Base-by-base conservation (phyloP, 306 rosid genomes). In the Castanospermum australe region DNA sequence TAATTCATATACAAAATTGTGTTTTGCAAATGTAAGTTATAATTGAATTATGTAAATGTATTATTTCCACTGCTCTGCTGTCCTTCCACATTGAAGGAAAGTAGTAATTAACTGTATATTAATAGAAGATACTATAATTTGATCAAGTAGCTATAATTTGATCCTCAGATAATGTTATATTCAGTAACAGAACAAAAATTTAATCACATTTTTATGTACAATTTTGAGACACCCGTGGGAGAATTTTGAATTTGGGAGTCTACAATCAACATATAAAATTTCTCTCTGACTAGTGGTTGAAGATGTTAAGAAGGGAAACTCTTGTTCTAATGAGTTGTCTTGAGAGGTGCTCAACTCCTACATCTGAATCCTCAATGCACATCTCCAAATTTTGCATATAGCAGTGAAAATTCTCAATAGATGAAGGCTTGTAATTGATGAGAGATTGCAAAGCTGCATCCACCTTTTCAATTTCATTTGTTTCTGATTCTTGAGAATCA, bases 241-340 rank as follows among this genome's bases (percentile, higher is more conserved):
- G 52, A 79, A 65, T 52, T 30, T 63, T 73, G 75, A 38, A 62
- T n/a, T 59, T 59, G 11, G 15, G 13, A 6, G 63, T 38, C 71
- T 28, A 25, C 25, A 38, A 28, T n/a, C 17, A 5, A 17, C 24
- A 25, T 21, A 25, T 20, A 18, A 2, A 11, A 6, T 57, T 79
- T 13, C 28, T 54, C 54, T 30, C 12, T 22, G 12, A 33, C 30
- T 57, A 81, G 33, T 65, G 69, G 54, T 56, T 83, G 71, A 78
- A 57, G 67, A 83, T 78, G 32, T 83, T 76, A 13, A 82, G 86
- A 42, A 77, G 75, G 50, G 67, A 45, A 45, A 67, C 76, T 82
- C 73, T 69, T 0, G 17, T 72, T 10, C 32, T 77, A 30, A 74
- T 74, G 1, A 83, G 74, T 36, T 59, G 5, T 35, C 81, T 83